phyloP scores from a whole-genome alignment of 2,329 filamentous ascomycete genomes.

The Cytospora paraplurivora region DNA sequence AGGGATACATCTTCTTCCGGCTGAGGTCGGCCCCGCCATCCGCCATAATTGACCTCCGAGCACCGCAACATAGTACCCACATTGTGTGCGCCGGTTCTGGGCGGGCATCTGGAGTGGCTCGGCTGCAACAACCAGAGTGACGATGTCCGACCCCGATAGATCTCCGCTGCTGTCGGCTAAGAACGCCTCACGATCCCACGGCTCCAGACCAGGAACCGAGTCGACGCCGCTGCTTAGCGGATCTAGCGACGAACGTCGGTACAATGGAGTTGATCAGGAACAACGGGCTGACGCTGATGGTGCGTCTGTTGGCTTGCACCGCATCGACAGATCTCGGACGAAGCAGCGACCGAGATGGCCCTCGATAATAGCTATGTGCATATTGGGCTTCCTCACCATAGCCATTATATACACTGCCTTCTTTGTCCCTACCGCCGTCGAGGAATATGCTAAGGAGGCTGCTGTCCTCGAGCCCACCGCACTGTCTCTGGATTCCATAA shows the following conservation, averaged over 20 bases:
- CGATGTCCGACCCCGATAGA: conserved; percentile 50
- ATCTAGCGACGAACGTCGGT: conserved; percentile 41
- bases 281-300: conserved; percentile 35
- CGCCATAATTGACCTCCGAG: background rate
- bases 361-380: conserved; percentile 70
- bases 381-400: conserved; percentile 65
- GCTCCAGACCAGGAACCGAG: conserved; percentile 40
- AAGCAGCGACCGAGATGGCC: conserved; percentile 67
- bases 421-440: conserved; percentile 75
- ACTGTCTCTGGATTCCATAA: conserved; percentile 84
- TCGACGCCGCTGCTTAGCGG: conserved; percentile 55
- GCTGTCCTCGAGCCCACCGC: conserved; percentile 80
- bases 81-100: background rate
- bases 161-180: conserved; percentile 47
- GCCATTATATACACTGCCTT: conserved; percentile 78
- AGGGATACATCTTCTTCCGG: background rate
- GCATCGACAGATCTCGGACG: conserved; percentile 31
- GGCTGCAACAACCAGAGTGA: conserved; percentile 3
- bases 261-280: conserved; percentile 43
- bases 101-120: background rate
- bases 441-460: conserved; percentile 85
- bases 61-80: conserved; percentile 1
- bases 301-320: conserved; percentile 38
- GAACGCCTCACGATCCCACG: conserved; percentile 33
- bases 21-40: conserved; percentile 20